A percentile compares a stretch with the other conserved stretches of the same genome.
Evolutionary conservation across 1,284 basidiomycete genomes (phyloP).

Genomic region (Jaminaea rosea): DNA sequence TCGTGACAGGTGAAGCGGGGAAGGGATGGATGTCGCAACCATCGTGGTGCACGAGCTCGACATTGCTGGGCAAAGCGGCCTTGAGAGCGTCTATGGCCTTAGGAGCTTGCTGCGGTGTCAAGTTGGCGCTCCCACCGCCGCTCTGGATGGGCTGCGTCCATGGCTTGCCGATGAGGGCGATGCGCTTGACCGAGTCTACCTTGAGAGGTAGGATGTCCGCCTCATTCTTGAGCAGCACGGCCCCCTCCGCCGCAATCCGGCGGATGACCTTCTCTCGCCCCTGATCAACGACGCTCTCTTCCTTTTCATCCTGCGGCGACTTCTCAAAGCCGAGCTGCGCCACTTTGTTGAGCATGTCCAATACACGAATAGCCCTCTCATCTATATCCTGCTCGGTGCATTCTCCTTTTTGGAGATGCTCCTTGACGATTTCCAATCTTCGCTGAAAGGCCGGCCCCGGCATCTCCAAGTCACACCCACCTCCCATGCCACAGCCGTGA

Average conservation of each 20-base stretch:
- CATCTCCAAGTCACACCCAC: constrained; percentile 9
- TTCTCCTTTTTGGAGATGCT: background rate
- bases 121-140: constrained; percentile 10
- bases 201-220: constrained; percentile 4
- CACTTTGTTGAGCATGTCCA: constrained; percentile 6
- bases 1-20: background rate
- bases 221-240: constrained; percentile 56
- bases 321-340: constrained; percentile 38
- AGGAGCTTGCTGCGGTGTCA: constrained; percentile 7
- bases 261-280: constrained; percentile 8
- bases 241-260: constrained; percentile 44
- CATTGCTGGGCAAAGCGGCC: background rate
- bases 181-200: background rate
- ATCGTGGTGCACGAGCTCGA: background rate
- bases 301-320: constrained; percentile 2
- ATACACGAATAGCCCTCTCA: constrained; percentile 48
- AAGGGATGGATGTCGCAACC: background rate
- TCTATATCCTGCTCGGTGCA: constrained; percentile 3
- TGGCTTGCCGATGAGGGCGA: constrained; percentile 6
- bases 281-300: constrained; percentile 3
- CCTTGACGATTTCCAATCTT: background rate
- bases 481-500: constrained; percentile 2
- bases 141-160: constrained; percentile 6
- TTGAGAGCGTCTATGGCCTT: background rate
- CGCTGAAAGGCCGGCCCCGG: constrained; percentile 6